These are phyloP conservation scores for Pseudotulostoma volvatum DNA, from an alignment of 495 filamentous ascomycete species.

Conservation along the genomic window DNA sequence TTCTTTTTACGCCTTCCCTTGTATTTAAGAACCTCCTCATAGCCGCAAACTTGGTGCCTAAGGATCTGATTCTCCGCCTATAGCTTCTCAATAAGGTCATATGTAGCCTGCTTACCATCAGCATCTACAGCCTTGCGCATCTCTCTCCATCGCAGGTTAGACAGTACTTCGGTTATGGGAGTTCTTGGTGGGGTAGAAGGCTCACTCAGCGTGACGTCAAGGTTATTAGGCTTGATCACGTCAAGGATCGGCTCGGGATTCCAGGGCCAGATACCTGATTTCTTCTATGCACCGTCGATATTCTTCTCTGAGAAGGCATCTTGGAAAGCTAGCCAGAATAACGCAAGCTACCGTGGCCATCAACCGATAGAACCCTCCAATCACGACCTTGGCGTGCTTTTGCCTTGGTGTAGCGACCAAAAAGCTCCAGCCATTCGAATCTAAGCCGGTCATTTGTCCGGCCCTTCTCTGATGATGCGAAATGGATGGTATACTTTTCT, in stretches of 20 bases:
- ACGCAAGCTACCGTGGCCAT: constrained; percentile 1
- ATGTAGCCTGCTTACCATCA: background rate
- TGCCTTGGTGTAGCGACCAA: constrained; percentile 1
- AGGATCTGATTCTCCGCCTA: background rate
- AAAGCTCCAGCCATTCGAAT: constrained; percentile 1
- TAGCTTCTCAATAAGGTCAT: background rate
- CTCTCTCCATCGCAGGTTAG: background rate
- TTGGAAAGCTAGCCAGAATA: background rate
- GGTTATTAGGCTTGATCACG: background rate
- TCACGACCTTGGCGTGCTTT: background rate
- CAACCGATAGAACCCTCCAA: background rate
- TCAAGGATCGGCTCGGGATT: background rate
- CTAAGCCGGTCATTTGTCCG: constrained; percentile 2
- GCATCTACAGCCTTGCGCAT: background rate
- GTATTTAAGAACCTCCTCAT: background rate
- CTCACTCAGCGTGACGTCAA: background rate
- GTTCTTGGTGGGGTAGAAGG: background rate
- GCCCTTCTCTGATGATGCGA: background rate
- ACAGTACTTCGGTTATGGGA: background rate
- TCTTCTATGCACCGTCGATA: background rate
- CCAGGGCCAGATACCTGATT: background rate
- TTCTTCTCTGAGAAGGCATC: background rate
- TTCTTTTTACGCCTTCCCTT: background rate
- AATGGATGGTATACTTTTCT: background rate
- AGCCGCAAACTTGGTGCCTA: background rate